Percentiles rank a stretch among this genome's conserved stretches.
Conservation (phyloP, 176 grass and related monocot species). For the Cenchrus fungigraminus region DNA sequence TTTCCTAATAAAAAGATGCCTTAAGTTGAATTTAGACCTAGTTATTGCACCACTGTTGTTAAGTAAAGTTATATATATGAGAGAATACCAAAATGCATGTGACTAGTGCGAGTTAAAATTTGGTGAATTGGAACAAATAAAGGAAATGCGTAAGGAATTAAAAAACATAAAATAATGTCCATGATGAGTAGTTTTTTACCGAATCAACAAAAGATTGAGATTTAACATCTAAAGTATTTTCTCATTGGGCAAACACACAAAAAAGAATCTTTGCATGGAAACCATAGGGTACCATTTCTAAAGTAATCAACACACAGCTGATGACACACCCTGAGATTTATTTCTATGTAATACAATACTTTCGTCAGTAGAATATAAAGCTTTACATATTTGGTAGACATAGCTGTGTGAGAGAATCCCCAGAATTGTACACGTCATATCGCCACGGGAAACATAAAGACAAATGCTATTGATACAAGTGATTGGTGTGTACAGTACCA, state of each 20-base stretch:
- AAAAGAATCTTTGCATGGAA: background rate
- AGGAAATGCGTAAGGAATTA: background rate
- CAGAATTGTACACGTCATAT: background rate
- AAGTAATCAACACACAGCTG: background rate
- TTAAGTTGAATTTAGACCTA: background rate
- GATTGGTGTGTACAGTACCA: slow-evolving; percentile 22
- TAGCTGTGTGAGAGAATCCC: background rate
- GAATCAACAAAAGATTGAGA: background rate
- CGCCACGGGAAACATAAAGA: background rate
- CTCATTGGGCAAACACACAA: background rate
- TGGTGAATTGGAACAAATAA: too few species aligned
- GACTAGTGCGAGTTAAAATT: too few species aligned
- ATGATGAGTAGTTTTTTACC: background rate
- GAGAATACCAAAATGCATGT: too few species aligned
- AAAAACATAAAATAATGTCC: background rate
- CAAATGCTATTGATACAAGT: slow-evolving; percentile 41
- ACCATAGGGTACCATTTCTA: background rate
- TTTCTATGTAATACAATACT: background rate
- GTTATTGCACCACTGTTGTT: background rate
- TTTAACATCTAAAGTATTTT: too few species aligned
- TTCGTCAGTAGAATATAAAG: background rate
- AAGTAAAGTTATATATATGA: background rate
- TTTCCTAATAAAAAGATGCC: background rate
- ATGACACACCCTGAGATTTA: background rate
- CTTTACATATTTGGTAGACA: background rate